Evolutionary conservation across 352 stramenopile species (phyloP), one percentile per base, ranked within the genome.

Genomic region (Phytopythium montanum): DNA sequence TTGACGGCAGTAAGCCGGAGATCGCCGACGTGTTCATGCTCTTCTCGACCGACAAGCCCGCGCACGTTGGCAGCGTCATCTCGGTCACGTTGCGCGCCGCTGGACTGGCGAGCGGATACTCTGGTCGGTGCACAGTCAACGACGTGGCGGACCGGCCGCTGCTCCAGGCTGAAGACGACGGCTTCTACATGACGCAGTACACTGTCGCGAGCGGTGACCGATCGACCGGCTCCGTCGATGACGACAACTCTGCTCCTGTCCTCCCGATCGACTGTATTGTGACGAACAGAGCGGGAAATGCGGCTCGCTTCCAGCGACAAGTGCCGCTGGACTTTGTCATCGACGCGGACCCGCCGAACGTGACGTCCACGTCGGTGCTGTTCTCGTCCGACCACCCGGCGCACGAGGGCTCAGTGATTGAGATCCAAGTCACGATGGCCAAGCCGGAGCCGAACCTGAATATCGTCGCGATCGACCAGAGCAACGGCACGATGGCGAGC

Each of bases 151-250:
- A 61, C 9, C 53, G 78, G 9, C 64, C 76, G 18, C 59, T 88
- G 31, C 59, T 79, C 9, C 69, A 80, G 19, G 66, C 72, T 1
- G 66, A 85, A 31, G 75, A 88, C 60, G 67, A 79, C 25, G 78
- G 75, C 1, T 78, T 88, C 38, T 88, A 88, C 54, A 81, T 88
- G 73, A 79, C 76, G 41, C 75, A 88, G 58, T 88, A 88, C 64
- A 83, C 72, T 6, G 72, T 88, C 28, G 28, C 61, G 12, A 54
- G 65, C 4, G 78, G 75, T 26, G 78, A 88, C 46, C 46, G 51
- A 13, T 56, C 51, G 21, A 29, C 51, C 14, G 51, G 25, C 6
- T 34, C 21, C 16, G 80, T 70, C 53, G 54, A 73, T 16, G 19
- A 33, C 38, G 13, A 33, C 4, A 62, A 66, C 39, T 51, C 59